phyloP scores from a whole-genome alignment of 257 asterid species.

The Solanum peruvianum region DNA sequence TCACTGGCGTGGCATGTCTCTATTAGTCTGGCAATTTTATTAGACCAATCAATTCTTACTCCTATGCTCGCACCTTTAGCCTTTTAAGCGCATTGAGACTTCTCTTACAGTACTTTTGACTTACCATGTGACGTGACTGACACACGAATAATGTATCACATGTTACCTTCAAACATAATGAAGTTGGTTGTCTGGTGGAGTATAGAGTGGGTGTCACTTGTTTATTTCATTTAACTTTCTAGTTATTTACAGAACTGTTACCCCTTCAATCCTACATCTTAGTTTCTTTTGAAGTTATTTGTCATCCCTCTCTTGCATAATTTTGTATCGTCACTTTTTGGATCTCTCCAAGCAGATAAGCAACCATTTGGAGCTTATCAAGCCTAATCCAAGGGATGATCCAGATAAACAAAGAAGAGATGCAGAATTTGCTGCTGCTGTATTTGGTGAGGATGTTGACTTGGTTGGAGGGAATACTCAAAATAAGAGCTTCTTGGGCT shows the following conservation, averaged over 20 bases:
- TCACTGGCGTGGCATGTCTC: background rate
- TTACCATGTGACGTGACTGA: background rate
- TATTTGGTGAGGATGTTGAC: slow-evolving; percentile 57
- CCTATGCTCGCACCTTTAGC: background rate
- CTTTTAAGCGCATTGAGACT: background rate
- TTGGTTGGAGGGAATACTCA: slow-evolving; percentile 63
- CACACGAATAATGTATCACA: background rate
- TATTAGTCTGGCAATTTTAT: background rate
- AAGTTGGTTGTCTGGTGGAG: background rate
- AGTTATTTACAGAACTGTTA: background rate
- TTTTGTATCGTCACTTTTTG: background rate
- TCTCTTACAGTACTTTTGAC: background rate
- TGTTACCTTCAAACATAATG: background rate
- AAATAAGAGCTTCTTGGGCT: slow-evolving; percentile 78
- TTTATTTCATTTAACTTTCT: background rate
- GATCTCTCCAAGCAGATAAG: slow-evolving; percentile 40
- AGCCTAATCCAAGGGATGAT: slow-evolving; percentile 82
- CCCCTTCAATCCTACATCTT: background rate
- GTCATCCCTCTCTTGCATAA: background rate
- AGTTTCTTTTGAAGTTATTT: background rate
- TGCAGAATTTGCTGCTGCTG: slow-evolving; percentile 66
- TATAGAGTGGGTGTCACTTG: background rate
- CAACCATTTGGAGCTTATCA: slow-evolving; percentile 95
- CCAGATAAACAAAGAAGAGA: slow-evolving; percentile 75
- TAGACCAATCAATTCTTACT: background rate